A percentile compares a stretch with the other conserved stretches of the same genome.
Conservation (phyloP, 805 yeast species). For the Komagataella mondaviorum region DNA sequence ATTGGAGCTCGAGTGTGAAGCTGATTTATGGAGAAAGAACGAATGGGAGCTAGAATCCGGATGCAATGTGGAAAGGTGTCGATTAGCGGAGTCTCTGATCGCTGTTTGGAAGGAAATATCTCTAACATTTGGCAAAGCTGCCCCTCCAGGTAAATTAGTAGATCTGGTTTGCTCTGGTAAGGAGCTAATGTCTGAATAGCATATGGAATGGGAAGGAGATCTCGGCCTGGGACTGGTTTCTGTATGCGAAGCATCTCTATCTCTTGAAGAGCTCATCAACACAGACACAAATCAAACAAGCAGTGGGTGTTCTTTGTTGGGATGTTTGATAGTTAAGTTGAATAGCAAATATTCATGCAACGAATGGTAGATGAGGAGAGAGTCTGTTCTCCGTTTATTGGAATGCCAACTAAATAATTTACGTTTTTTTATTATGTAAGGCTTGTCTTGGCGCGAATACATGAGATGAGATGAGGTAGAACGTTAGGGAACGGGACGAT, state of each 20-base stretch:
- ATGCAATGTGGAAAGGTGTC: not conserved
- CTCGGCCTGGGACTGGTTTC: not conserved
- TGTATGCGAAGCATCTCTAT: not conserved
- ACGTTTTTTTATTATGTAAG: not conserved
- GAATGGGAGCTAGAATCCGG: not conserved
- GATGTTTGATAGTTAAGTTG: not conserved
- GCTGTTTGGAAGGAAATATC: not conserved
- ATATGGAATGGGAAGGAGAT: not conserved
- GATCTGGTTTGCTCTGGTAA: not conserved
- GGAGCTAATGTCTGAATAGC: not conserved
- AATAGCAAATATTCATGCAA: not conserved
- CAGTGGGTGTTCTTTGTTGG: not conserved
- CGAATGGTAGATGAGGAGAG: not conserved
- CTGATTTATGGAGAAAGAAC: not conserved
- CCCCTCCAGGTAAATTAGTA: not conserved
- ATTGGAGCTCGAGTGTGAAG: not conserved
- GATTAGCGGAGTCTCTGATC: not conserved
- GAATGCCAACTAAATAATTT: not conserved
- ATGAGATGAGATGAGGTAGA: not conserved
- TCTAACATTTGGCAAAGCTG: not conserved
- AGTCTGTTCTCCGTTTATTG: not conserved
- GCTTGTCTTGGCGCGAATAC: not conserved
- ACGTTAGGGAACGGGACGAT: too few relatives aligned
- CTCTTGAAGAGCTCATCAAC: not conserved
- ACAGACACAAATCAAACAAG: not conserved